phyloP scores from a whole-genome alignment of 2,329 filamentous ascomycete species.

The Hypoxylon sp. region DNA sequence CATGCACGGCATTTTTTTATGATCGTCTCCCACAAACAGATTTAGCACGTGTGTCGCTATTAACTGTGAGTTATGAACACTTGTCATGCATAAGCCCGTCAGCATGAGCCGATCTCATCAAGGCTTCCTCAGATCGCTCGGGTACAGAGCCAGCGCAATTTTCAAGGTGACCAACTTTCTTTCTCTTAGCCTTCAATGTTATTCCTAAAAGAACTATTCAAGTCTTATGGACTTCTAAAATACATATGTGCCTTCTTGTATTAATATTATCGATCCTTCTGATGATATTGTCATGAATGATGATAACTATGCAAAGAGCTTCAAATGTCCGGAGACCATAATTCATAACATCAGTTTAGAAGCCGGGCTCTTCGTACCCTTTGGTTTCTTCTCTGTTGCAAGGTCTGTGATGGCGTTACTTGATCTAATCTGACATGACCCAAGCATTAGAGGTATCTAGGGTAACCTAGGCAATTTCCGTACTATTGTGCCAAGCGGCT shows the following conservation, averaged over 20 bases:
- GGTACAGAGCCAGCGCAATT: slow-evolving; percentile 30
- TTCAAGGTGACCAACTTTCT: slow-evolving; percentile 28
- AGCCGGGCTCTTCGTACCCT: slow-evolving; percentile 64
- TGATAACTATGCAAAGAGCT: slow-evolving; percentile 55
- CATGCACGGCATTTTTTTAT: slow-evolving; percentile 25
- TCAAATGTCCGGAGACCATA: slow-evolving; percentile 57
- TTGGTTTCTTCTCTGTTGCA: slow-evolving; percentile 63
- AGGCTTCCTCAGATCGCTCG: slow-evolving; percentile 41
- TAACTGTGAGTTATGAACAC: slow-evolving; percentile 19
- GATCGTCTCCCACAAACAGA: slow-evolving; percentile 32
- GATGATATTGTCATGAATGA: slow-evolving; percentile 52
- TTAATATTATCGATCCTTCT: neutral
- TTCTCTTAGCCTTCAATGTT: slow-evolving; percentile 41
- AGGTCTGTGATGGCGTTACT: slow-evolving; percentile 67
- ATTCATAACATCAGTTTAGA: slow-evolving; percentile 56
- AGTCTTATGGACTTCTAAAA: neutral
- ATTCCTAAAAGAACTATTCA: slow-evolving; percentile 12
- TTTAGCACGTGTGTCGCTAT: slow-evolving; percentile 38
- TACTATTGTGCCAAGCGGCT: slow-evolving; percentile 24
- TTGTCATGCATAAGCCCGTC: slow-evolving; percentile 38
- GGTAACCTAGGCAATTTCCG: slow-evolving; percentile 13
- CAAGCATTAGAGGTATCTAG: slow-evolving; percentile 23
- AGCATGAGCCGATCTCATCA: slow-evolving; percentile 38
- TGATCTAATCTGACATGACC: slow-evolving; percentile 75
- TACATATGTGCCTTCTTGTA: no score